phyloP scores from a whole-genome alignment of 345 rosid species.

The Salix arbutifolia region DNA sequence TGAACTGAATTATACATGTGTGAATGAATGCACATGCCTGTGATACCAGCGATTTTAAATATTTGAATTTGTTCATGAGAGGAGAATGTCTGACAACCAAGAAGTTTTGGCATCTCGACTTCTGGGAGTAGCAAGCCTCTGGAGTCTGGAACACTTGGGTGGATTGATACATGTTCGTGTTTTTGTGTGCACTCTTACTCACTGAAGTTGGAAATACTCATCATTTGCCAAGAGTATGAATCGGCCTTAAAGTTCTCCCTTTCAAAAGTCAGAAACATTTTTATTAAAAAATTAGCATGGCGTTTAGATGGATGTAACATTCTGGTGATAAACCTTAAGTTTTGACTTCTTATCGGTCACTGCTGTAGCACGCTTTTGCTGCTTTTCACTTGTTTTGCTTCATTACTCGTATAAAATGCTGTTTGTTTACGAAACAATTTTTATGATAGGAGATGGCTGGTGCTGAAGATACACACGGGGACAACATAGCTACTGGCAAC shows the following conservation, averaged over 20 bases:
- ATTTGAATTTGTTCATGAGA: background rate
- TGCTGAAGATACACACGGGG: background rate
- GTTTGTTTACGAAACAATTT: background rate
- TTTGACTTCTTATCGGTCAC: background rate
- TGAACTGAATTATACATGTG: background rate
- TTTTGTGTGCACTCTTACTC: background rate
- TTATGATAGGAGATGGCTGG: conserved; percentile 18
- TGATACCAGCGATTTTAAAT: background rate
- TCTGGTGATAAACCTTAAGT: background rate
- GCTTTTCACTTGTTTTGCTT: background rate
- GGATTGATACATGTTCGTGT: background rate
- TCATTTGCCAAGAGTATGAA: background rate
- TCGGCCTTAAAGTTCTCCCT: background rate
- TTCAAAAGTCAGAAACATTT: background rate
- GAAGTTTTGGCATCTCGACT: background rate
- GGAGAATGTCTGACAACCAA: background rate
- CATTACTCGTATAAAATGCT: background rate
- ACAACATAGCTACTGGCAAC: background rate
- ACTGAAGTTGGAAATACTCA: background rate
- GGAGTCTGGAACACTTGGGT: background rate
- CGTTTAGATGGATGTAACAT: background rate
- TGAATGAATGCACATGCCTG: background rate
- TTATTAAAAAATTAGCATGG: no score
- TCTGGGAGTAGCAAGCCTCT: background rate
- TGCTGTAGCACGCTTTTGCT: background rate